A percentile compares a stretch with the other conserved stretches of the same genome.
Evolutionary conservation across 78 protist species (phyloP).

Genomic region (Mantamonas sphyraenae): DNA sequence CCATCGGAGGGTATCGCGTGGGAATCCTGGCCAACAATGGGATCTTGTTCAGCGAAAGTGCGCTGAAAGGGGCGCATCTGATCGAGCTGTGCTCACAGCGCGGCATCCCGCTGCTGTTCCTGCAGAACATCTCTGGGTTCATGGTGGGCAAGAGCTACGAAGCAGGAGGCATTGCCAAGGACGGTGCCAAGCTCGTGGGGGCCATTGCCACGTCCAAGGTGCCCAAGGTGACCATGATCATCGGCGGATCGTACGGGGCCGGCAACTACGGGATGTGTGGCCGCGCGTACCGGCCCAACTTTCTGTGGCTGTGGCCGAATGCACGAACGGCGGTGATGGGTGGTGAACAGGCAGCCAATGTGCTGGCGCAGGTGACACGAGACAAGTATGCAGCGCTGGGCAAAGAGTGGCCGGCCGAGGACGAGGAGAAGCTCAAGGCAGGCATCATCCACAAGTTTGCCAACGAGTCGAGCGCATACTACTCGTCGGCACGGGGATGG

Average conservation of each 20-base stretch:
- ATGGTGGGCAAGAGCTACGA: slow-evolving; percentile 21
- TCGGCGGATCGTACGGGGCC: slow-evolving; percentile 31
- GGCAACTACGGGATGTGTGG: slow-evolving; percentile 43
- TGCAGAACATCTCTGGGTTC: slow-evolving; percentile 40
- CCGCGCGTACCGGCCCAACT: slow-evolving; percentile 19
- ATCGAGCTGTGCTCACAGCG: slow-evolving; percentile 15
- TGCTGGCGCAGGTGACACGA: slow-evolving; percentile 10
- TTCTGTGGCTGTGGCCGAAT: slow-evolving; percentile 18
- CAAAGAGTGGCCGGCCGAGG: neutral
- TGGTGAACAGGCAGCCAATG: slow-evolving; percentile 35
- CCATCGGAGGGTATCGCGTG: slow-evolving; percentile 9
- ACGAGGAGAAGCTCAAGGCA: neutral
- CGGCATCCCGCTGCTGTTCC: slow-evolving; percentile 10
- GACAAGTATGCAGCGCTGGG: neutral
- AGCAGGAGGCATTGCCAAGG: slow-evolving; percentile 11
- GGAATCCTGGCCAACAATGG: slow-evolving; percentile 35
- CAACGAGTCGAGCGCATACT: slow-evolving; percentile 5
- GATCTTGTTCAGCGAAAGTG: slow-evolving; percentile 12
- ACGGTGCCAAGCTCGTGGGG: slow-evolving; percentile 17
- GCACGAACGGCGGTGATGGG: slow-evolving; percentile 33
- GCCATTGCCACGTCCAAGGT: slow-evolving; percentile 23
- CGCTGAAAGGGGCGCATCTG: slow-evolving; percentile 23
- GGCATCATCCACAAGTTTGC: neutral
- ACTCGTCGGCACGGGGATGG: neutral
- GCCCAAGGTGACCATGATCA: slow-evolving; percentile 13